These are phyloP conservation scores for Aspergillus nomiae DNA, from an alignment of 2,329 filamentous ascomycete species.

Conservation along the genomic window DNA sequence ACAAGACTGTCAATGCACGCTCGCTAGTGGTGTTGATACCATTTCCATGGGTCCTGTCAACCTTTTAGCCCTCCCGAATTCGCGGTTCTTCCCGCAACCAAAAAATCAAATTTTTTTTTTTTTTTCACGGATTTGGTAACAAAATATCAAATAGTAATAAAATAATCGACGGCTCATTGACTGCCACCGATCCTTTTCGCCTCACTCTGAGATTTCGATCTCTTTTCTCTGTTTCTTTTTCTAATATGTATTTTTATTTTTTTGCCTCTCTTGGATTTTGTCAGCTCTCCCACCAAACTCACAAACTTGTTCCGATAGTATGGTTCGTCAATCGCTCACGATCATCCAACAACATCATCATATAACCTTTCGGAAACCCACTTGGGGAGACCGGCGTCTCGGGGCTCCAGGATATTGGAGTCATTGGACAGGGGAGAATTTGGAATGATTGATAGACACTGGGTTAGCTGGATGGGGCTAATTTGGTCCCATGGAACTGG, in stretches of 20 bases:
- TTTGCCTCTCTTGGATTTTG: background rate
- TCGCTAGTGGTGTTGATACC: background rate
- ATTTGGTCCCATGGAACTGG: slow-evolving; percentile 8
- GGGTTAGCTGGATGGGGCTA: background rate
- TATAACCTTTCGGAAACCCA: slow-evolving; percentile 6
- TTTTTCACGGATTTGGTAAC: background rate
- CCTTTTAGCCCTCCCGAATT: slow-evolving; percentile 1
- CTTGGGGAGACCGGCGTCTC: slow-evolving; percentile 1
- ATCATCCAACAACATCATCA: background rate
- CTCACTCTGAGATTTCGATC: background rate
- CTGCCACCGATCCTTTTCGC: slow-evolving; percentile 1
- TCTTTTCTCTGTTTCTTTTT: background rate
- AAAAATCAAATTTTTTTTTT: background rate
- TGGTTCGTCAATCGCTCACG: slow-evolving; percentile 4
- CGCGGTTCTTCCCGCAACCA: slow-evolving; percentile 5
- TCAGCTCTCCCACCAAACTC: background rate
- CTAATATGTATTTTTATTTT: background rate
- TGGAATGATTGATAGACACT: background rate
- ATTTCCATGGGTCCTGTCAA: slow-evolving; percentile 4
- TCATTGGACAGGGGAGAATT: background rate
- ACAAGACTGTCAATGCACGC: background rate
- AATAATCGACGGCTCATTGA: background rate
- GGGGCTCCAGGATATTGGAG: background rate
- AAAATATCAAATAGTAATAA: background rate
- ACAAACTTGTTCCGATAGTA: slow-evolving; percentile 1